These are phyloP conservation scores for Ophiostoma sp. DNA, from an alignment of 2,329 filamentous ascomycete genomes.

Conservation along the genomic window DNA sequence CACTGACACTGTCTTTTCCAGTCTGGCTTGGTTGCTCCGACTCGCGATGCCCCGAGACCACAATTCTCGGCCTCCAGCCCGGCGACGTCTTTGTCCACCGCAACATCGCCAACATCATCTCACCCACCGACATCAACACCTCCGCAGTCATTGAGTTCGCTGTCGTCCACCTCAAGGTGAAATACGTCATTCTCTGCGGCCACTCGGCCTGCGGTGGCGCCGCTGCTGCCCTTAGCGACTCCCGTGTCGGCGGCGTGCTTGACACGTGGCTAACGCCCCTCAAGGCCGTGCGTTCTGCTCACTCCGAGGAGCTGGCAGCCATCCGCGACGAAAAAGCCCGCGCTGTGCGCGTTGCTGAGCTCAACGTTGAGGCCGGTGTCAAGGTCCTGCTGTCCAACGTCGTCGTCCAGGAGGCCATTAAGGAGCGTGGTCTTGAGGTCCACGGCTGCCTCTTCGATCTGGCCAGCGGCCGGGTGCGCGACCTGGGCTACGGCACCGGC, in stretches of 20 bases:
- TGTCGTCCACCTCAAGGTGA: constrained; percentile 68
- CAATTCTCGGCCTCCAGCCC: constrained; percentile 72
- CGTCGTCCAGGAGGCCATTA: constrained; percentile 68
- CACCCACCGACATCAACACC: constrained; percentile 72
- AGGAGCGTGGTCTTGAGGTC: constrained; percentile 68
- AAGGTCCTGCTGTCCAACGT: constrained; percentile 67
- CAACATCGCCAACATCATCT: constrained; percentile 85
- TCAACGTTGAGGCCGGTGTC: constrained; percentile 73
- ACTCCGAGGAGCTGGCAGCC: constrained; percentile 57
- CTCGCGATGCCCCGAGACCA: constrained; percentile 81
- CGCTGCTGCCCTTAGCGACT: constrained; percentile 54
- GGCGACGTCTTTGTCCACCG: constrained; percentile 88
- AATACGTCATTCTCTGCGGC: constrained; percentile 69
- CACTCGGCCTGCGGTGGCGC: constrained; percentile 70
- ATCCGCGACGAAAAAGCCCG: constrained; percentile 56
- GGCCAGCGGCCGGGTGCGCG: constrained; percentile 48
- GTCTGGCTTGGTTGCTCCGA: constrained; percentile 89
- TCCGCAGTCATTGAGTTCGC: constrained; percentile 78
- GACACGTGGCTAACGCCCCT: constrained; percentile 58
- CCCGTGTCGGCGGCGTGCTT: constrained; percentile 53
- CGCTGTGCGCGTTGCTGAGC: constrained; percentile 65
- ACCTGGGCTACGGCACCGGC: constrained; percentile 49
- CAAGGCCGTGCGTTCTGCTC: constrained; percentile 44
- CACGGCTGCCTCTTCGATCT: constrained; percentile 78
- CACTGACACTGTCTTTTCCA: constrained; percentile 31